Conservation (phyloP, 192 early-diverging fungal species). For the Coemansia sp. region DNA sequence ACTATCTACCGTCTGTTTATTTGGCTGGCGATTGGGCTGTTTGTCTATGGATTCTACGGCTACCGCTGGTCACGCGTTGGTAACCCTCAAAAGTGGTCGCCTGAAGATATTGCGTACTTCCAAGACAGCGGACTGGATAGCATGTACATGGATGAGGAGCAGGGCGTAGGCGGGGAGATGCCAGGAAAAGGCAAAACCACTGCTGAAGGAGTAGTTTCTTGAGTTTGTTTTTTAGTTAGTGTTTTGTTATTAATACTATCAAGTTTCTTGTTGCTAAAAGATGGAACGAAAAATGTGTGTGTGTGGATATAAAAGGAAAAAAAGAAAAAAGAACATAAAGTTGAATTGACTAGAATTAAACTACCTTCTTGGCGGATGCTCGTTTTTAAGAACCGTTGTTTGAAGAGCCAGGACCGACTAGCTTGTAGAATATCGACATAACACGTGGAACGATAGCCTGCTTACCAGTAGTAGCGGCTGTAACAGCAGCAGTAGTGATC, state of each 20-base stretch:
- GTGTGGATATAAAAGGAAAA: conserved; percentile 13
- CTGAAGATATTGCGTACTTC: conserved; percentile 49
- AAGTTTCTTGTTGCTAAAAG: background rate
- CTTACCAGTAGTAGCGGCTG: background rate
- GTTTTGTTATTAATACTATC: background rate
- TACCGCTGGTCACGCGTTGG: conserved; percentile 64
- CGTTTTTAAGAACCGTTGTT: no score
- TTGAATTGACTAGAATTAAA: background rate
- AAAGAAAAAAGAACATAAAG: background rate
- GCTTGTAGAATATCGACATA: conserved; percentile 50
- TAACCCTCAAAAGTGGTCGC: conserved; percentile 53
- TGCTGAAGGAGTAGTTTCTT: background rate
- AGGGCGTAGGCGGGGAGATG: background rate
- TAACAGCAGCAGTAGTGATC: background rate
- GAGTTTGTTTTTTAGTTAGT: background rate
- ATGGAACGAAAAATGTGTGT: background rate
- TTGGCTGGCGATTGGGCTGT: conserved; percentile 76
- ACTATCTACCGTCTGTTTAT: conserved; percentile 73
- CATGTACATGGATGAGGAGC: conserved; percentile 9
- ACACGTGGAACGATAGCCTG: conserved; percentile 30
- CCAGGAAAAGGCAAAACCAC: background rate
- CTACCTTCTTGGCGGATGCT: no score
- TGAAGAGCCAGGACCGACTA: conserved; percentile 28
- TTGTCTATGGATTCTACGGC: conserved; percentile 74
- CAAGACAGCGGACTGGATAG: conserved; percentile 18